Conservation (phyloP, 2,329 filamentous ascomycete species). For the Microcyclosporella mali region DNA sequence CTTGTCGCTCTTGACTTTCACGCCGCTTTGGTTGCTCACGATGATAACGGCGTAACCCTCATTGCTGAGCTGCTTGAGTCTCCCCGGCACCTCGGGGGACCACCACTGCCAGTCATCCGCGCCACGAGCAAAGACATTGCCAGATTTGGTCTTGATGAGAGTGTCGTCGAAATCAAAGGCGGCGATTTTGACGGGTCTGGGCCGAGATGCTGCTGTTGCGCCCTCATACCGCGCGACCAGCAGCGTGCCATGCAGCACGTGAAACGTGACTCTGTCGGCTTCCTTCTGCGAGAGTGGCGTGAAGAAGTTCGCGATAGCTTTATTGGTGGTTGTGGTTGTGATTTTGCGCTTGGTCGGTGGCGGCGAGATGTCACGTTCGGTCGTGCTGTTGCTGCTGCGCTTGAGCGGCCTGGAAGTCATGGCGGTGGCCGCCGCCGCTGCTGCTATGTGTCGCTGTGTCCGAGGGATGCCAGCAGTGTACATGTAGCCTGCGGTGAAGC, state of each 20-base stretch:
- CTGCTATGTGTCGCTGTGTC: too few relatives aligned
- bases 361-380: constrained; percentile 48
- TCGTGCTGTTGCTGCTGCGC: constrained; percentile 13
- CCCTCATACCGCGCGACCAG: constrained; percentile 64
- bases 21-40: constrained; percentile 81
- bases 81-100: constrained; percentile 62
- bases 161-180: constrained; percentile 82
- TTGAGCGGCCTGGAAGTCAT: constrained; percentile 3
- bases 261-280: constrained; percentile 68
- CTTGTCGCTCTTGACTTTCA: constrained; percentile 65
- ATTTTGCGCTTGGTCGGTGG: constrained; percentile 52
- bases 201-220: constrained; percentile 19
- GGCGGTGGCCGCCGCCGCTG: too few relatives aligned
- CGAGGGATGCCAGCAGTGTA: too few relatives aligned
- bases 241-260: constrained; percentile 59
- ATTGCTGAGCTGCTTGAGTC: constrained; percentile 60
- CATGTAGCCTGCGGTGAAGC: too few relatives aligned
- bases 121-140: constrained; percentile 67
- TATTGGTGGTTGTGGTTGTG: constrained; percentile 51
- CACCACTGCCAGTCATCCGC: constrained; percentile 93
- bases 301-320: constrained; percentile 76
- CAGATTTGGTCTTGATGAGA: constrained; percentile 71
- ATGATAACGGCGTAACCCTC: constrained; percentile 73
- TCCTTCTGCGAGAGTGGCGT: constrained; percentile 79
- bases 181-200: constrained; percentile 55